Conservation (phyloP, 345 rosid species). For the Aquilaria yunnanensis region DNA sequence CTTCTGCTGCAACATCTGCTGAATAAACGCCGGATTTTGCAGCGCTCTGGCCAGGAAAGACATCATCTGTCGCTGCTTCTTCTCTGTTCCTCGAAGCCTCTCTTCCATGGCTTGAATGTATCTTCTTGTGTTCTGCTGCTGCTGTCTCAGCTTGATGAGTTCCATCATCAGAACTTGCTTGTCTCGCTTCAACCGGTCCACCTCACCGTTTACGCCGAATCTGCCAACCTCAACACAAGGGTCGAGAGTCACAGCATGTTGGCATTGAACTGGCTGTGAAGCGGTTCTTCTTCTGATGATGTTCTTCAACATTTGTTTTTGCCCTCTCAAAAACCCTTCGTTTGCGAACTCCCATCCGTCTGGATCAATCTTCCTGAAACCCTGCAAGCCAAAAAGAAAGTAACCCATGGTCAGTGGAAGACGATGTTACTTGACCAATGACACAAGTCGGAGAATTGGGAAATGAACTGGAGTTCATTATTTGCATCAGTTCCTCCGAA, state of each 20-base stretch:
- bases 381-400: conserved; percentile 29
- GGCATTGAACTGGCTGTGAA: conserved; percentile 15
- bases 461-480: no score
- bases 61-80: conserved; percentile 88
- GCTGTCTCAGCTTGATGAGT: conserved; percentile 60
- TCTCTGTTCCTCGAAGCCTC: conserved; percentile 60
- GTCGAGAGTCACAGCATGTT: conserved; percentile 8
- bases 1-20: conserved; percentile 43
- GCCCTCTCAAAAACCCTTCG: conserved; percentile 76
- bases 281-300: conserved; percentile 59
- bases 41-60: conserved; percentile 66
- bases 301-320: conserved; percentile 60
- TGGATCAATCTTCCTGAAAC: conserved; percentile 79
- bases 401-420: no score
- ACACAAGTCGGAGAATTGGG: no score
- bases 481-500: no score
- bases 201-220: conserved; percentile 31
- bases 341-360: conserved; percentile 84
- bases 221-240: conserved; percentile 52
- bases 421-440: no score
- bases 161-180: conserved; percentile 50
- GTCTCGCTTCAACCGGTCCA: conserved; percentile 53
- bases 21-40: conserved; percentile 56
- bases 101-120: conserved; percentile 60
- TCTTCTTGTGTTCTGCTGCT: conserved; percentile 57